phyloP scores from a whole-genome alignment of 306 rosid genomes.

The Pyrus pyrifolia region DNA sequence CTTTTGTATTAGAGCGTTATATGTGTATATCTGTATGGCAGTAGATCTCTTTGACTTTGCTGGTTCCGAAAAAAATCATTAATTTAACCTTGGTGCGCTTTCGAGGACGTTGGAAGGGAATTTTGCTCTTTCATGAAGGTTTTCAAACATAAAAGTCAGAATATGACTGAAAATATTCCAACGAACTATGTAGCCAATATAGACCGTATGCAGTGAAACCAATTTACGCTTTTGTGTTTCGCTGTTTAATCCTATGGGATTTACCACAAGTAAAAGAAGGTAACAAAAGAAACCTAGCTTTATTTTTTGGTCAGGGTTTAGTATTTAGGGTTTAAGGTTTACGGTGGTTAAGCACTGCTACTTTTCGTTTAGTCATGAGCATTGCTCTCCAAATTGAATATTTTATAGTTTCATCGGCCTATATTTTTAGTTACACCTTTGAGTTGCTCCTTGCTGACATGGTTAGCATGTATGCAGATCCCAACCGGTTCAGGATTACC shows the following conservation, averaged over 20 bases:
- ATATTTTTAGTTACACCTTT: neutral
- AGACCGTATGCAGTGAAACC: neutral
- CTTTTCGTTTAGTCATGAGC: too few relatives aligned
- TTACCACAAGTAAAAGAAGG: neutral
- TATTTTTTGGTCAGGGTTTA: too few relatives aligned
- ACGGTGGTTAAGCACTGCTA: too few relatives aligned
- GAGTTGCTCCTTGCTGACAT: neutral
- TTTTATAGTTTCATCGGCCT: neutral
- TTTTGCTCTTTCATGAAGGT: neutral
- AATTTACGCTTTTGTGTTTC: neutral
- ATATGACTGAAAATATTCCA: neutral
- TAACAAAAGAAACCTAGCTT: neutral
- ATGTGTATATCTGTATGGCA: too few relatives aligned
- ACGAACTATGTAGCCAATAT: neutral
- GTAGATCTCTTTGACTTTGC: neutral
- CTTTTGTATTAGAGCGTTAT: too few relatives aligned
- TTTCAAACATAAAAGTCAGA: neutral
- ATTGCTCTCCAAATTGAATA: neutral
- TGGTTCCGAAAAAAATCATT: neutral
- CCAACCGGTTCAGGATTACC: slow-evolving; percentile 31
- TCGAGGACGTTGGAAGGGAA: neutral
- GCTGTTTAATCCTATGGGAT: neutral
- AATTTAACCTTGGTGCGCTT: neutral
- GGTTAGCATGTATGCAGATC: slow-evolving; percentile 20
- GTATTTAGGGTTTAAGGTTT: too few relatives aligned